Conservation (phyloP, 148 eudicot genomes). For the Dianthus caryophyllus region DNA sequence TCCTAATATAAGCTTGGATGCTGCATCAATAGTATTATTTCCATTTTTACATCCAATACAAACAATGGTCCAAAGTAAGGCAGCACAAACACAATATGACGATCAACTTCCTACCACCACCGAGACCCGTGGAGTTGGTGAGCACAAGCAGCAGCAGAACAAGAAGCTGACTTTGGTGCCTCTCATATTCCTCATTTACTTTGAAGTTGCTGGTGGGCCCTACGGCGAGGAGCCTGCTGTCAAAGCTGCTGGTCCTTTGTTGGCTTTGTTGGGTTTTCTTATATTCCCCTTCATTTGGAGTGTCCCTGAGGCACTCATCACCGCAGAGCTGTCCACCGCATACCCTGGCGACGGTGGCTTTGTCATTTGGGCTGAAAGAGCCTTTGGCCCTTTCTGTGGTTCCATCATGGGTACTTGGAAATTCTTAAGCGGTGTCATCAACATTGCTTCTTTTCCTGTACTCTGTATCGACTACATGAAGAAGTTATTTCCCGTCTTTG, state of each 20-base stretch:
- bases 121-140: neutral
- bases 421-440: conserved; percentile 51
- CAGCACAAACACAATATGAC: neutral
- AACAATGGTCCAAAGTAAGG: neutral
- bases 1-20: too few species aligned
- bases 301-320: conserved; percentile 53
- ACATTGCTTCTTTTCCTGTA: conserved; percentile 50
- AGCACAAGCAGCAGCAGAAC: neutral
- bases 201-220: conserved; percentile 61
- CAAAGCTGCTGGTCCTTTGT: conserved; percentile 45
- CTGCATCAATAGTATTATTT: neutral
- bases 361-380: conserved; percentile 57
- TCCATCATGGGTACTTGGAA: conserved; percentile 58
- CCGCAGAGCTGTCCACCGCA: conserved; percentile 57
- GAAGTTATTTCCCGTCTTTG: conserved; percentile 38
- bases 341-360: conserved; percentile 63
- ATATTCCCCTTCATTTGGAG: conserved; percentile 59
- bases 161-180: conserved; percentile 48
- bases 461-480: conserved; percentile 45
- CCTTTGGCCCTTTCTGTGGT: conserved; percentile 49
- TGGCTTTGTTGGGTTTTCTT: conserved; percentile 42
- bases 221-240: conserved; percentile 57
- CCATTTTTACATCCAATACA: neutral
- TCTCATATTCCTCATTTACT: conserved; percentile 50
- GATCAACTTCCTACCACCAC: conserved; percentile 20